Conservation (phyloP, 371 early-diverging fungal species). For the Mucor piriformis region DNA sequence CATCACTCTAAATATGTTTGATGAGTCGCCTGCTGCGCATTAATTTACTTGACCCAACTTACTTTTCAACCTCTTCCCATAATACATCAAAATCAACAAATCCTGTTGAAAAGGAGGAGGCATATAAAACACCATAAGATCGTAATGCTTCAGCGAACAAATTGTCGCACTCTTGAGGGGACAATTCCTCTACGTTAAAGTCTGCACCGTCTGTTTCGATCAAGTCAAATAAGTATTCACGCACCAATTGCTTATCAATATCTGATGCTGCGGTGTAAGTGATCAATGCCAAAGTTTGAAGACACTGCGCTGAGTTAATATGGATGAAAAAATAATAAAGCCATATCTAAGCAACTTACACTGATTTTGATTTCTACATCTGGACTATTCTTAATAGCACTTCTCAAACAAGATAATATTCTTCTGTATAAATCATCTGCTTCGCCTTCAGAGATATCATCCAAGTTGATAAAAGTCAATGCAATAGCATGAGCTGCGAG, state of each 20-base stretch:
- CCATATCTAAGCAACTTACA: too few species aligned
- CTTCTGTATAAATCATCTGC: slow-evolving; percentile 63
- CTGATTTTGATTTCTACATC: slow-evolving; percentile 48
- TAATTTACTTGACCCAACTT: slow-evolving; percentile 4
- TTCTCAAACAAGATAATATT: slow-evolving; percentile 52
- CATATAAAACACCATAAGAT: slow-evolving; percentile 56
- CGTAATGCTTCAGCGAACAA: slow-evolving; percentile 48
- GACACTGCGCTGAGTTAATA: too few species aligned
- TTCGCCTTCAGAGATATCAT: slow-evolving; percentile 50
- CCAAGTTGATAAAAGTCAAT: slow-evolving; percentile 70
- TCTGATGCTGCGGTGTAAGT: slow-evolving; percentile 68
- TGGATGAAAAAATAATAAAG: too few species aligned
- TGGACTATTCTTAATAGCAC: slow-evolving; percentile 49
- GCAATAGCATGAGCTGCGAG: slow-evolving; percentile 65
- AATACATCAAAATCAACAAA: slow-evolving; percentile 41
- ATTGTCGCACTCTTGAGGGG: slow-evolving; percentile 29
- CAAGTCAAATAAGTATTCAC: slow-evolving; percentile 43
- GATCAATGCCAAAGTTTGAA: slow-evolving; percentile 58
- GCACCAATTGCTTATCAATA: slow-evolving; percentile 49
- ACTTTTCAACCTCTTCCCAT: slow-evolving; percentile 57
- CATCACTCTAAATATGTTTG: slow-evolving; percentile 32
- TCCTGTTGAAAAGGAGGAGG: slow-evolving; percentile 50
- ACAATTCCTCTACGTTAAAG: slow-evolving; percentile 35
- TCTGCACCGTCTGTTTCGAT: slow-evolving; percentile 49
- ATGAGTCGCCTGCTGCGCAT: background rate